Base-by-base conservation (phyloP, 257 asterid genomes). In the Ilex aquifolium region DNA sequence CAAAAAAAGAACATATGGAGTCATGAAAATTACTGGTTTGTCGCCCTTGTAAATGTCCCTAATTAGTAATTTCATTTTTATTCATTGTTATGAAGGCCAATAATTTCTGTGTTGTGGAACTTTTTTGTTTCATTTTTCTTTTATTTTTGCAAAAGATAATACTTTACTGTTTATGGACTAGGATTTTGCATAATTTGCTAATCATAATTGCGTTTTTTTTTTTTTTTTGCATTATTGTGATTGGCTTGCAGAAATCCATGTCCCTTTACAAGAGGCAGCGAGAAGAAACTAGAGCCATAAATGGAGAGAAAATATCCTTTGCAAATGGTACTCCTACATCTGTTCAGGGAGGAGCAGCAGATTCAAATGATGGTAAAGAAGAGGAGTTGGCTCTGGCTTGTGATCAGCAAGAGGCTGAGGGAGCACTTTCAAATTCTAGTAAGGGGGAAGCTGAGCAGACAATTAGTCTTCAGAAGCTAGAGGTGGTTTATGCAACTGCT, bases 211-310 rank as follows among this genome's bases (percentile, higher is more conserved):
- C 27, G 3, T 6, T 53, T 53, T 14, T 53, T 53, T 6, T 53
- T 53, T 14, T 53, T 21, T 53, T 53, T 53, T 14, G 10, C 5
- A 49, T 49, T 12, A 4, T 49, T 49, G 17, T 49, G 14, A 11
- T 49, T 11, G 15, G 5, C 31, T 64, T 79, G 80, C 90, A 92
- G 99, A 89, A 80, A 82, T 89, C 97, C 44, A 66, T 85, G 75
- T 69, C 83, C 14, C 93, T 87, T 36, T 92, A 92, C 70, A 79
- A 79, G 81, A 78, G 76, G 77, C 83, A 80, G 75, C 82, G 71
- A 68, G 87, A 70, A 13, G 70, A 67, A 46, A 21, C 56, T 59
- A 30, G 40, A 66, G 72, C 70, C 68, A 59, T 67, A 58, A 52
- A 61, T 61, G 76, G 70, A 16, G 78, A 67, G 76, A 73, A 69